Evolutionary conservation across 176 grass and related monocot genomes (phyloP), one percentile per base, ranked within the genome.

Genomic region (Raddia guianensis): DNA sequence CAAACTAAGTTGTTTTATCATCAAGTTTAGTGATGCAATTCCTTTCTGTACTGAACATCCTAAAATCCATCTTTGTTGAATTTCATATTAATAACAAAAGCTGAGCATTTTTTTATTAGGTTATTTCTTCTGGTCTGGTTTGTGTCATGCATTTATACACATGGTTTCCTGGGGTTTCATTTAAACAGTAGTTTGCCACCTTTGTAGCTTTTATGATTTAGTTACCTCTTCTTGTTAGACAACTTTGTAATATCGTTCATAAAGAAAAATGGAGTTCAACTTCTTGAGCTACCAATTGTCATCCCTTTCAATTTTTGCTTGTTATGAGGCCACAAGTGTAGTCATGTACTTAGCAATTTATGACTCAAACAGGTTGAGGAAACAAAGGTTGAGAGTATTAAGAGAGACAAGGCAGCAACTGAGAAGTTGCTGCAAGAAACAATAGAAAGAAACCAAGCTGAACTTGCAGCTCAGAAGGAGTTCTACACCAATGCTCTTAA

Each of bases 341-440:
- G 20, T 70, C 59, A 78, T 73, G 33, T 66, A 73, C 58, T 90
- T 86, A 82, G 8, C 60, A 73, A 56, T 75, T 87, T 58, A 15
- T 88, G 63, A 59, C 51, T 81, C 75, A 51, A 51, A 11, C 84
- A 99, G 97, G 91, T 96, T 68, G 97, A 99, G 82, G 97, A 96
- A 89, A 82, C 97, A 44, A 99, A 99, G 80, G 97, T 96, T 68
- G 97, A 99, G 73, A 99, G 97, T 84, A 90, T 88, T 69, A 99
- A 91, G 80, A 90, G 93, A 88, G 97, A 99, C 61, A 99, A 99
- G 87, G 79, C 91, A 50, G 76, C 87, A 51, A 99, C 93, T 62
- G 97, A 99, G 58, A 99, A 96, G 73, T 77, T 99, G 70, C 82
- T 99, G 81, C 97, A 99, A 89, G 97, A 99, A 89, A 96, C 97